Base-by-base conservation (phyloP, 1,139 yeast species). In the Pichia sp. region DNA sequence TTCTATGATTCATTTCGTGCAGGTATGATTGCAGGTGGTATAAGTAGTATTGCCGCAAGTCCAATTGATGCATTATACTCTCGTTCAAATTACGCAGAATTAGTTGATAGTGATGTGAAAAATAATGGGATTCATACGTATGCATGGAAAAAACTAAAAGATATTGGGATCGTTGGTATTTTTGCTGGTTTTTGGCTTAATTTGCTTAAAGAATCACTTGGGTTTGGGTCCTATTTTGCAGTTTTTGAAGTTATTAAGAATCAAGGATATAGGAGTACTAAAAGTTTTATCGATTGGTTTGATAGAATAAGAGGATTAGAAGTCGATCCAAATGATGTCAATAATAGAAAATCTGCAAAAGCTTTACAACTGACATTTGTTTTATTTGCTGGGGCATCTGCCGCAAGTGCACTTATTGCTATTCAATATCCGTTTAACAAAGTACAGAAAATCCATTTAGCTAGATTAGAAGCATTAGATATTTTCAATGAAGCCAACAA, bases 61-160 rank as follows among this genome's bases (percentile, higher is more conserved):
- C 97, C 97, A 0, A 74, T 90, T 3, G 97, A 90, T 64, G 96
- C 97, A 8, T 80, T 90, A 7, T 86, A 84, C 56, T 79, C 95
- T 1, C 71, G 97, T 54, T 85, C 89, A 58, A 73, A 81, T 2
- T 83, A 87, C 1, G 75, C 83, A 6, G 96, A 87, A 54, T 67
- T 87, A 51, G 64, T 87, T 26, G 87, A 89, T 5, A 71, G 74
- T 33, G 86, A 85, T 60, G 77, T 76, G 43, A 46, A 43, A 27
- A 82, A 84, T 48, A 35, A 47, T 12, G 51, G 49, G 10, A 62
- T 89, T 48, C 87, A 96, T 95, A 65, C 68, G 32, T 90, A 87
- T 63, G 90, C 94, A 0, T 61, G 74, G 39, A 70, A 72, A 44
- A 87, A 87, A 57, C 65, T 89, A 45, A 70, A 69, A 51, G 86